phyloP scores from a whole-genome alignment of 805 yeast genomes.

The Candida vartiovaarae region DNA sequence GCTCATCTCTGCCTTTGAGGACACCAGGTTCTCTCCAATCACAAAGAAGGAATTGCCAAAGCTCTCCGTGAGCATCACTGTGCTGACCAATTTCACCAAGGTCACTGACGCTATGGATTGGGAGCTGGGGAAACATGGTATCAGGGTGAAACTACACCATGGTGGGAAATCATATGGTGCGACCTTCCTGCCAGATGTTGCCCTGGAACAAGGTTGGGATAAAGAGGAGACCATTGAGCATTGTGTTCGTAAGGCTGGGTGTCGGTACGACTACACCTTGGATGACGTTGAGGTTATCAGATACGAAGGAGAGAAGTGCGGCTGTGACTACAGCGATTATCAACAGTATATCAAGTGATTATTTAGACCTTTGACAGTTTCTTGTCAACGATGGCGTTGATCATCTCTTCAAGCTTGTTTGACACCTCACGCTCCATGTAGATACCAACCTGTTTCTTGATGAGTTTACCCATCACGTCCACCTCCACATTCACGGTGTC shows the following conservation, averaged over 20 bases:
- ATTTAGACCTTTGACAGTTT: conserved; percentile 24
- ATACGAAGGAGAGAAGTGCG: conserved; percentile 48
- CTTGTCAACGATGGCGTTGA: conserved; percentile 33
- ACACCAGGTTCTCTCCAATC: conserved; percentile 71
- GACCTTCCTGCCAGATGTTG: conserved; percentile 88
- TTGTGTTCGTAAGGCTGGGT: conserved; percentile 70
- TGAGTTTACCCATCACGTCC: conserved; percentile 85
- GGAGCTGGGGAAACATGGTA: conserved; percentile 80
- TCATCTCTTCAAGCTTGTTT: conserved; percentile 23
- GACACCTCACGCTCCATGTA: conserved; percentile 28
- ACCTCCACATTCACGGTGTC: conserved; percentile 84
- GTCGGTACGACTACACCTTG: conserved; percentile 25
- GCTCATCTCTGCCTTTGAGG: conserved; percentile 55
- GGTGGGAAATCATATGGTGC: conserved; percentile 45
- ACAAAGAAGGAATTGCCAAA: conserved; percentile 41
- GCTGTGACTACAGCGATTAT: conserved; percentile 35
- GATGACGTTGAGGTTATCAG: conserved; percentile 39
- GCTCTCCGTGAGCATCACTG: conserved; percentile 48
- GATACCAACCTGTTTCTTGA: conserved; percentile 74
- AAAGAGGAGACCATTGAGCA: conserved; percentile 62
- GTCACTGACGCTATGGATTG: conserved; percentile 57
- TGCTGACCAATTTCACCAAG: conserved; percentile 50
- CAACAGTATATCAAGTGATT: conserved; percentile 8
- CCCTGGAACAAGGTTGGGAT: conserved; percentile 80
- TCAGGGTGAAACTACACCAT: conserved; percentile 47